Evolutionary conservation across 768 basidiomycete genomes (phyloP).

Genomic region (Phanerochaete sordida): DNA sequence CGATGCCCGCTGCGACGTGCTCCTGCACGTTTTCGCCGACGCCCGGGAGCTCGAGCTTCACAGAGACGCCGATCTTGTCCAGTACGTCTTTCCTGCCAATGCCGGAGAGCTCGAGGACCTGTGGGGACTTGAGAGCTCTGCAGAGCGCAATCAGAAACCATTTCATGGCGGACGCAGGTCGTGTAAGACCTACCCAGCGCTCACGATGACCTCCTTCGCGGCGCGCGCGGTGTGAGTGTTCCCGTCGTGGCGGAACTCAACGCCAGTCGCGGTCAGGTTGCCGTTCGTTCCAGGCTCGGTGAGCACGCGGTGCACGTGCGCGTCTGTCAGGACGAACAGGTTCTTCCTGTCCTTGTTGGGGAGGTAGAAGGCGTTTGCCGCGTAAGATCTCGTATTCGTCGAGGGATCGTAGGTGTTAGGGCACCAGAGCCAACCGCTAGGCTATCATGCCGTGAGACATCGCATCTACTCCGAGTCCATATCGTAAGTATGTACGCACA

Average conservation of each 20-base stretch:
- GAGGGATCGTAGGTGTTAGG: conserved; percentile 16
- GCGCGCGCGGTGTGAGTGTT: conserved; percentile 1
- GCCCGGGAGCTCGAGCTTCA: conserved; percentile 38
- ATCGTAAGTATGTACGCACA: conserved; percentile 3
- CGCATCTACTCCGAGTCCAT: neutral
- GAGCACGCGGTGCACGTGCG: conserved; percentile 7
- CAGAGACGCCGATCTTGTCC: conserved; percentile 30
- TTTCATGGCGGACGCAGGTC: too few relatives aligned
- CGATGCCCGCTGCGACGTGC: conserved; percentile 25
- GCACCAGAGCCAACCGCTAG: conserved; percentile 11
- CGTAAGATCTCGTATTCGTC: conserved; percentile 17
- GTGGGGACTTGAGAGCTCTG: conserved; percentile 42
- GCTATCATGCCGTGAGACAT: neutral
- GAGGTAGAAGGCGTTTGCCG: conserved; percentile 7
- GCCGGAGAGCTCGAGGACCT: conserved; percentile 47
- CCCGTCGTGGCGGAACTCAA: conserved; percentile 4
- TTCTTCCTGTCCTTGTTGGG: conserved; percentile 14
- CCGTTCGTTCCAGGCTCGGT: neutral
- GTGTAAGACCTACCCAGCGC: conserved; percentile 7
- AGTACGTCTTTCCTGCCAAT: conserved; percentile 37
- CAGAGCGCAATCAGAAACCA: neutral
- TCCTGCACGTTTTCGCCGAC: conserved; percentile 50
- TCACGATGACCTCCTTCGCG: conserved; percentile 6
- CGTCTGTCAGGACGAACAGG: conserved; percentile 9
- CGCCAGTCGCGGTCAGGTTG: neutral